phyloP scores from a whole-genome alignment of 176 grass and related monocot species.

The Calamus simplicifolius region DNA sequence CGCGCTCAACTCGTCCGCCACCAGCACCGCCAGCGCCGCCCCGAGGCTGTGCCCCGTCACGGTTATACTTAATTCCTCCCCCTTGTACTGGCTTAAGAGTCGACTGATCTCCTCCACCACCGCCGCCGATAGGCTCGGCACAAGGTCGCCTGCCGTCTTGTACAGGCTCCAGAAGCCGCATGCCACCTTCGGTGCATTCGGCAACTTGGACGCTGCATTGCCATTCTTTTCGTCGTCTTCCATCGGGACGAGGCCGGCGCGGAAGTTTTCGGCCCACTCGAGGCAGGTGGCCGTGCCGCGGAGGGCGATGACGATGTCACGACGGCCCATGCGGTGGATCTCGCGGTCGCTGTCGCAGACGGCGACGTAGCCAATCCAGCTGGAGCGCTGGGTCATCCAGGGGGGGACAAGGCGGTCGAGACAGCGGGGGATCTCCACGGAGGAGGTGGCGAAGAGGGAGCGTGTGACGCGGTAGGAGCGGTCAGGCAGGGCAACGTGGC shows the following conservation, averaged over 20 bases:
- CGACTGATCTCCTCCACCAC: constrained; percentile 31
- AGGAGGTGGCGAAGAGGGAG: constrained; percentile 40
- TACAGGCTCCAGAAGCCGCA: constrained; percentile 58
- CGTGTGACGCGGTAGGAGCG: constrained; percentile 38
- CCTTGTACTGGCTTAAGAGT: constrained; percentile 23
- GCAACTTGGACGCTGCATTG: background rate
- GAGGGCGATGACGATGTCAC: constrained; percentile 53
- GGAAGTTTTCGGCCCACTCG: constrained; percentile 64
- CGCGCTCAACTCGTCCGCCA: constrained; percentile 41
- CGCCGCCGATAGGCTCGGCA: constrained; percentile 36
- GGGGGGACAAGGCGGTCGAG: constrained; percentile 17
- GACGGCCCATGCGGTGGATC: constrained; percentile 55
- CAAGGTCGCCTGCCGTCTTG: constrained; percentile 17
- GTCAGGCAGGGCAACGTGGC: constrained; percentile 29
- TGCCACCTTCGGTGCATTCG: constrained; percentile 33
- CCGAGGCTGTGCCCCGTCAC: constrained; percentile 58
- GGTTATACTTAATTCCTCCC: constrained; percentile 55
- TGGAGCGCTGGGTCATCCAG: constrained; percentile 30
- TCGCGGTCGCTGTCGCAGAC: constrained; percentile 39
- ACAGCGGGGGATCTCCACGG: constrained; percentile 22
- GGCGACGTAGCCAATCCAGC: constrained; percentile 54
- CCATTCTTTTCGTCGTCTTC: too few relatives aligned
- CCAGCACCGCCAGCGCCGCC: constrained; percentile 38
- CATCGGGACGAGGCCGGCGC: constrained; percentile 36
- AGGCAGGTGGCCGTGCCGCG: constrained; percentile 57